Evolutionary conservation across 139 green algal genomes (phyloP), one percentile per base, ranked within the genome.

Genomic region (Chlorella sp.): DNA sequence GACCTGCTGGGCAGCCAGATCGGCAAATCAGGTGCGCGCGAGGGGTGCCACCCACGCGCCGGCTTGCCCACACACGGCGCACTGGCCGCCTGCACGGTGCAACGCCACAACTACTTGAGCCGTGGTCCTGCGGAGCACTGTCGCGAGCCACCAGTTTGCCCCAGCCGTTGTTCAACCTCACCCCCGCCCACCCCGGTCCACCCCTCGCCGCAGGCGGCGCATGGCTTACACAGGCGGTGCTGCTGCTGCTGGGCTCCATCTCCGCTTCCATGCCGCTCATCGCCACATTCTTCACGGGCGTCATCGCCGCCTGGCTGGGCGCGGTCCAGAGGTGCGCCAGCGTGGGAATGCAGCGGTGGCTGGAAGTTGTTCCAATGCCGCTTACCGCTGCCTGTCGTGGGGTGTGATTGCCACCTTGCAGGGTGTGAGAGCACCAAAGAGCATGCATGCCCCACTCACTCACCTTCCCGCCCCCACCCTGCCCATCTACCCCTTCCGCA

Each of bases 1-100:
- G 95, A 98, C 78, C 85, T 98, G 41, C 85, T 98, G 46, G 95
- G 94, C 74, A 92, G 85, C 75, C 95, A 96, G 82, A 88, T 97
- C 13, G 92, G 94, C 58, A 97, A 97, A 86, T 92, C 88, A 40
- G 93, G 93, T 41, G 90, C 72, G 76, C 60, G 30, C 22, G 26
- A 16, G 3, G 16, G 34, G 20, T 44, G 67, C n/a, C n/a, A n/a
- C 34, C 34, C 1, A 5, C 9, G 36, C 28, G 11, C 30, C 28
- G 28, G 30, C 64, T 30, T 32, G 30, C 11, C 30, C 64, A 36
- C 64, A 28, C 64, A 70, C 64, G 11, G 4, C 60, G n/a, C 26
- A 6, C 28, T 40, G 28, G 28, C 65, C 32, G 65, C 65, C 65
- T 14, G n/a, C n/a, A n/a, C n/a, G n/a, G n/a, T n/a, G n/a, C n/a